phyloP scores from a whole-genome alignment of 2,329 filamentous ascomycete species.

The Fusarium staphyleae region DNA sequence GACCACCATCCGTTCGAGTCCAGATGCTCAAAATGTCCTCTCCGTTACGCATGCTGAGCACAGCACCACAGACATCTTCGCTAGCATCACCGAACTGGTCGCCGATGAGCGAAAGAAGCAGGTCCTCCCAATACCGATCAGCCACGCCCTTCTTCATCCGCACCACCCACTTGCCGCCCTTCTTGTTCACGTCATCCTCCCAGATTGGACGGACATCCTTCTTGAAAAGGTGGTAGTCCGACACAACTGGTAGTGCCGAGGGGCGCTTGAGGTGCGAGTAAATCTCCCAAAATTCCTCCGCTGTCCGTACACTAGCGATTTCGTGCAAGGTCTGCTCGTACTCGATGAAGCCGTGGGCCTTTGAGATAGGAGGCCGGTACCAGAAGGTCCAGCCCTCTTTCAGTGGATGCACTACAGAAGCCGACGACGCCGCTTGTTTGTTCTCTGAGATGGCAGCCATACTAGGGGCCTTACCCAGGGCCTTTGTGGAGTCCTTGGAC shows the following conservation, averaged over 20 bases:
- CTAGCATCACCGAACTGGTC: conserved; percentile 93
- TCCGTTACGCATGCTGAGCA: conserved; percentile 91
- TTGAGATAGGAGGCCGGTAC: conserved; percentile 95
- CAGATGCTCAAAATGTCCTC: conserved; percentile 98
- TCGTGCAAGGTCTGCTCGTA: conserved; percentile 97
- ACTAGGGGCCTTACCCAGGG: conserved; percentile 41
- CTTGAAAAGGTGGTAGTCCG: conserved; percentile 98
- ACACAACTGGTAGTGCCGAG: conserved; percentile 86
- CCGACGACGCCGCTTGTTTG: conserved; percentile 45
- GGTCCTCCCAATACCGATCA: conserved; percentile 96
- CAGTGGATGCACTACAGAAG: conserved; percentile 62
- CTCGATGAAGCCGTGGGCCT: conserved; percentile 85
- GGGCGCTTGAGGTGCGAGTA: conserved; percentile 91
- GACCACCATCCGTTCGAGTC: conserved; percentile 91
- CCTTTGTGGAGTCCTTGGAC: conserved; percentile 45
- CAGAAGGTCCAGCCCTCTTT: conserved; percentile 95
- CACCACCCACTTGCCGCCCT: conserved; percentile 97
- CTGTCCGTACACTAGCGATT: conserved; percentile 80
- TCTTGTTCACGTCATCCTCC: conserved; percentile 97
- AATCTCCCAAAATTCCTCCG: conserved; percentile 89
- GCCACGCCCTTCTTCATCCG: conserved; percentile 96
- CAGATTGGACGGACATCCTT: conserved; percentile 95
- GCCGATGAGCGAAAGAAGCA: conserved; percentile 87
- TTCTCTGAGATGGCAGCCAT: conserved; percentile 58
- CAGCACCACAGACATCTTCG: conserved; percentile 93